Conservation (phyloP, 192 early-diverging fungal species). For the Lobosporangium transversale region DNA sequence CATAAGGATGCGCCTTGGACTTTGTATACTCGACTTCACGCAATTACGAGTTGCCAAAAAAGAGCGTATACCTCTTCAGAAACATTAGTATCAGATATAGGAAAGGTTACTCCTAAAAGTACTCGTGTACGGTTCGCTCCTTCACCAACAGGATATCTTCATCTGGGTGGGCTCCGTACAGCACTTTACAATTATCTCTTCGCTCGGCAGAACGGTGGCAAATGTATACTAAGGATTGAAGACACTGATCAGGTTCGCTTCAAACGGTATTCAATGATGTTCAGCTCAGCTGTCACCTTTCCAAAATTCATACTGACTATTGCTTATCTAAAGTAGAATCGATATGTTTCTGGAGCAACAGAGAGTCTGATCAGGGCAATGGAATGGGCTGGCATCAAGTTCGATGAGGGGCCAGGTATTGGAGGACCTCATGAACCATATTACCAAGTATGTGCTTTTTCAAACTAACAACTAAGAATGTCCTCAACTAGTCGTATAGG, state of each 20-base stretch:
- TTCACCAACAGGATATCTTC: slow-evolving; percentile 91
- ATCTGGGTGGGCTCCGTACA: slow-evolving; percentile 92
- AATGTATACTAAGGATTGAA: slow-evolving; percentile 90
- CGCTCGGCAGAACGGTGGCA: slow-evolving; percentile 75
- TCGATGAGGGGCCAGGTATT: slow-evolving; percentile 80
- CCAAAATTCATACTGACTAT: slow-evolving; percentile 1
- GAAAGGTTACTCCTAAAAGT: too few relatives aligned
- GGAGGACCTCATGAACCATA: slow-evolving; percentile 69
- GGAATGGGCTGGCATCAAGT: slow-evolving; percentile 78
- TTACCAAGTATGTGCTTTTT: slow-evolving; percentile 74
- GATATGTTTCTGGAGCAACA: slow-evolving; percentile 77
- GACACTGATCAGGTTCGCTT: slow-evolving; percentile 84
- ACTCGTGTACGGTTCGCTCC: slow-evolving; percentile 91
- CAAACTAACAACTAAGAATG: too few relatives aligned
- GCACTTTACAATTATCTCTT: slow-evolving; percentile 92
- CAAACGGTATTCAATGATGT: neutral
- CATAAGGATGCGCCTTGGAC: neutral
- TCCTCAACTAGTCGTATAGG: too few relatives aligned
- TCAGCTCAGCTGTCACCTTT: too few relatives aligned
- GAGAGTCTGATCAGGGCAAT: slow-evolving; percentile 73
- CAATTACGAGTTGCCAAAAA: neutral
- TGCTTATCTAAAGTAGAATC: slow-evolving; percentile 53
- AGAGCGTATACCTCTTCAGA: slow-evolving; percentile 1
- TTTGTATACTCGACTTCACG: neutral
- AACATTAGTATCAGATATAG: neutral